Percentiles rank a stretch among this genome's conserved stretches.
These are phyloP conservation scores for Cruciata laevipes DNA, from an alignment of 257 asterid genomes.

Conservation along the genomic window DNA sequence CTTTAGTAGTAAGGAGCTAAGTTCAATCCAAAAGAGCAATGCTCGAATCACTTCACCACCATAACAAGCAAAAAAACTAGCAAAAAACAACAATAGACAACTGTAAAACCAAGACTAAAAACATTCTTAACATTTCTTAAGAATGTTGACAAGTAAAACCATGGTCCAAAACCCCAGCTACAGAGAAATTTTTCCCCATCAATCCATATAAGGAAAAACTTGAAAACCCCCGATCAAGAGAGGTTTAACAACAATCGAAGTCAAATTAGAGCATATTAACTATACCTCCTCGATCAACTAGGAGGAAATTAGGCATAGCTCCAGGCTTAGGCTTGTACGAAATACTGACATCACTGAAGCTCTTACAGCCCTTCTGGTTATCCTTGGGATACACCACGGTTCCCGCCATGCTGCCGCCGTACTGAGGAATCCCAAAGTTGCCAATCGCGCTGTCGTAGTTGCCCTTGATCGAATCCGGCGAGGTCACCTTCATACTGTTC, in stretches of 20 bases:
- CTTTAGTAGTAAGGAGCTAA: neutral
- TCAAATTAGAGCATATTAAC: neutral
- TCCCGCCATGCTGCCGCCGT: conserved; percentile 93
- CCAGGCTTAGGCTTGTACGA: conserved; percentile 74
- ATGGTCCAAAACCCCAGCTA: neutral
- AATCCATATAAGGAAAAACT: neutral
- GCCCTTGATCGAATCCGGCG: conserved; percentile 75
- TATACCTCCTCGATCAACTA: conserved; percentile 93
- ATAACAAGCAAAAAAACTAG: too few relatives aligned
- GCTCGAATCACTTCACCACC: neutral
- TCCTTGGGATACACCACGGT: conserved; percentile 62
- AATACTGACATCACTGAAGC: conserved; percentile 51
- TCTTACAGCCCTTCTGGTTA: conserved; percentile 65
- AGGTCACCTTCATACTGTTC: conserved; percentile 80
- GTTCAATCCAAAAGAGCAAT: neutral
- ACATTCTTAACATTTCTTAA: neutral
- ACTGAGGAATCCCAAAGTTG: conserved; percentile 88
- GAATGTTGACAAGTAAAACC: neutral
- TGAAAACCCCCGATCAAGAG: neutral
- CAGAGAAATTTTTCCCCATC: neutral
- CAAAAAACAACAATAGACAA: neutral
- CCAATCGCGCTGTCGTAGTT: conserved; percentile 82
- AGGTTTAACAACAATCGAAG: neutral
- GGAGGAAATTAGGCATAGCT: conserved; percentile 74
- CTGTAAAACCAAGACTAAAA: neutral